Evolutionary conservation across 768 basidiomycete genomes (phyloP).

Genomic region (Kwoniella dejecticola): DNA sequence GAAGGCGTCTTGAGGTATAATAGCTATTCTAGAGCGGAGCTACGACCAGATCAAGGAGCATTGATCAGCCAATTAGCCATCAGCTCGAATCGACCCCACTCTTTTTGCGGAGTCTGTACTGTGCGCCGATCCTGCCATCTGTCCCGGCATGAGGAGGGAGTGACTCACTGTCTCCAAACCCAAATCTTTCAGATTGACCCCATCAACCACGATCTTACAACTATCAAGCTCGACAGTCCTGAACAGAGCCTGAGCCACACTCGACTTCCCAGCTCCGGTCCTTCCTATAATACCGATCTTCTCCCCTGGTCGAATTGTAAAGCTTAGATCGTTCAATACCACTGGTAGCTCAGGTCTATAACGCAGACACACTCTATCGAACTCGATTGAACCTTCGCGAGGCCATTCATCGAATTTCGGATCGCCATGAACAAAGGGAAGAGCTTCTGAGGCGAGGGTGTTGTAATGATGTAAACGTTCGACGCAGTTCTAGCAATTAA

Average conservation of each 20-base stretch:
- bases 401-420: slow-evolving; percentile 69
- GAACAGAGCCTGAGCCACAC: slow-evolving; percentile 60
- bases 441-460: slow-evolving; percentile 71
- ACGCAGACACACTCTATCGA: slow-evolving; percentile 62
- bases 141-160: no score
- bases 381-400: slow-evolving; percentile 69
- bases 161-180: slow-evolving; percentile 61
- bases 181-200: slow-evolving; percentile 58
- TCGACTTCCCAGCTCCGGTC: slow-evolving; percentile 66
- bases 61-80: neutral
- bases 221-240: slow-evolving; percentile 64
- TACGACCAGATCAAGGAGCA: slow-evolving; percentile 2
- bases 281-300: slow-evolving; percentile 75
- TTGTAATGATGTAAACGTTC: slow-evolving; percentile 79
- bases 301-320: slow-evolving; percentile 72
- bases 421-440: slow-evolving; percentile 59
- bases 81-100: no score
- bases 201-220: slow-evolving; percentile 63
- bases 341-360: slow-evolving; percentile 80
- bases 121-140: no score
- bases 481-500: slow-evolving; percentile 62
- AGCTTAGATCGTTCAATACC: slow-evolving; percentile 72
- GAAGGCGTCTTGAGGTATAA: slow-evolving; percentile 70
- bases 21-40: slow-evolving; percentile 63
- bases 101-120: no score